These are phyloP conservation scores for Begonia masoniana DNA, from an alignment of 306 rosid genomes.

Conservation along the genomic window DNA sequence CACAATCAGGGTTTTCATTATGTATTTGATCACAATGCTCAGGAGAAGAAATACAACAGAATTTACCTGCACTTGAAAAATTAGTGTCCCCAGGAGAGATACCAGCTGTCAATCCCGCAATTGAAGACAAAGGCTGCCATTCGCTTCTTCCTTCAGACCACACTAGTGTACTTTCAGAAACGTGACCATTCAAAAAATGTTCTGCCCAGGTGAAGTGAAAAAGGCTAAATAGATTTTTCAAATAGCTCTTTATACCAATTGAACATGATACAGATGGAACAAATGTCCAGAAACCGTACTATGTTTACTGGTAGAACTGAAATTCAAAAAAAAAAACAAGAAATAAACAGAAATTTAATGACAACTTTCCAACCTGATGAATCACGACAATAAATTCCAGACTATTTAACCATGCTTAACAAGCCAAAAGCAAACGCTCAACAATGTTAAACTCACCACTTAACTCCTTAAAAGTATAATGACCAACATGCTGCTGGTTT, in stretches of 20 bases:
- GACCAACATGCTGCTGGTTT: conserved; percentile 72
- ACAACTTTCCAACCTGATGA: no score
- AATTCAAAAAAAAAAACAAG: conserved; percentile 29
- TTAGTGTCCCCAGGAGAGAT: conserved; percentile 20
- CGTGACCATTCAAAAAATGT: conserved; percentile 69
- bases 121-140: conserved; percentile 71
- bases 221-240: conserved; percentile 34
- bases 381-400: conserved; percentile 9
- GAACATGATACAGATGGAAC: conserved; percentile 33
- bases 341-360: no score
- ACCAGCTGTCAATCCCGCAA: conserved; percentile 39
- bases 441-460: conserved; percentile 46
- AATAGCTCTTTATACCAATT: conserved; percentile 24
- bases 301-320: conserved; percentile 33
- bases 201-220: conserved; percentile 57
- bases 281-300: conserved; percentile 27
- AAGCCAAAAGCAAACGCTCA: background rate
- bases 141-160: conserved; percentile 89
- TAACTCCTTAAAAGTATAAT: conserved; percentile 65
- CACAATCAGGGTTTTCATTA: no score
- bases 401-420: background rate
- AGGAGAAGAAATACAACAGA: conserved; percentile 2
- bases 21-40: no score
- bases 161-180: conserved; percentile 39
- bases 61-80: conserved; percentile 33